Conservation (phyloP, 768 basidiomycete genomes). For the Infundibulicybe gibba region DNA sequence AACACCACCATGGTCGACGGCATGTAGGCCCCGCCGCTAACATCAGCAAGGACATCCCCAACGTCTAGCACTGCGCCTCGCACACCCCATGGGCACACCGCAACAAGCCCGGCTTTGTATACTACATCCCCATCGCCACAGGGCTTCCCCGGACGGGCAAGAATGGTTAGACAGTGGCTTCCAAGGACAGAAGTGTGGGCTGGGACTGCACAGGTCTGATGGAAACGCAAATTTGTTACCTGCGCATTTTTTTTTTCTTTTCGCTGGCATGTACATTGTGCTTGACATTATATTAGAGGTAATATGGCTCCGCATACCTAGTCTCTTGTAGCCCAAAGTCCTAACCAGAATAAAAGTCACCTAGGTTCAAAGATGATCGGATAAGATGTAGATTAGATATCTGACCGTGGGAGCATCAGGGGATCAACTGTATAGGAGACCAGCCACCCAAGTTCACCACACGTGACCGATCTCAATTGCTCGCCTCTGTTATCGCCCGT, state of each 20-base stretch:
- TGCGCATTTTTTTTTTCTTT: constrained; percentile 9
- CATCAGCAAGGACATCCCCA: constrained; percentile 50
- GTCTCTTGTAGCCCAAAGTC: neutral
- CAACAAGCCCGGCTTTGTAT: constrained; percentile 21
- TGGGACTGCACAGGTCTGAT: constrained; percentile 36
- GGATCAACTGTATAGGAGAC: constrained; percentile 51
- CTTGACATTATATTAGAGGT: constrained; percentile 1
- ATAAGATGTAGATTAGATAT: constrained; percentile 17
- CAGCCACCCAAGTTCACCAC: constrained; percentile 38
- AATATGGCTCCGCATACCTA: constrained; percentile 1
- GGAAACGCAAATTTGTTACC: constrained; percentile 6
- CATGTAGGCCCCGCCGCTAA: constrained; percentile 32
- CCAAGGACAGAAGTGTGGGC: constrained; percentile 28
- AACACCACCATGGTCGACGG: constrained; percentile 29
- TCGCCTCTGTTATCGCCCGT: constrained; percentile 9
- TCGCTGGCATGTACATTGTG: constrained; percentile 11
- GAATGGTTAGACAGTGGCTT: constrained; percentile 47
- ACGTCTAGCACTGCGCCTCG: constrained; percentile 42
- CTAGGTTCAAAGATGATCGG: too few species aligned
- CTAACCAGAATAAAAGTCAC: too few species aligned
- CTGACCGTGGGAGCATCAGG: constrained; percentile 19
- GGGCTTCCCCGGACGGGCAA: constrained; percentile 36
- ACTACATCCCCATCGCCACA: constrained; percentile 23
- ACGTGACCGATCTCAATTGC: constrained; percentile 25
- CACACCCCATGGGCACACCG: constrained; percentile 38